Conservation (phyloP, 106 monocot species). For the Gastrodia elata region DNA sequence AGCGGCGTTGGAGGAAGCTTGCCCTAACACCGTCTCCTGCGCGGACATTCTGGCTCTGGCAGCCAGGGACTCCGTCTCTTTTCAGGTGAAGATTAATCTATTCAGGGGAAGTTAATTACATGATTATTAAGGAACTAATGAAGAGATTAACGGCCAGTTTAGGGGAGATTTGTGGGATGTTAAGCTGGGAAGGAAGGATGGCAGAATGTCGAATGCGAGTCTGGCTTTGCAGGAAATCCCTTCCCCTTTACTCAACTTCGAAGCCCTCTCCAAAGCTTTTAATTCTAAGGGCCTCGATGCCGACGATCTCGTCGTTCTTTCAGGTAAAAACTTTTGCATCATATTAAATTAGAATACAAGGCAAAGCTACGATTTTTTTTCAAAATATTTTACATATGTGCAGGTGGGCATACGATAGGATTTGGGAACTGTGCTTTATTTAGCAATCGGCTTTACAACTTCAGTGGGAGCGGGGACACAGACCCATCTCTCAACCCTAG, state of each 20-base stretch:
- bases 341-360: too few relatives aligned
- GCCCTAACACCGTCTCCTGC: constrained; percentile 39
- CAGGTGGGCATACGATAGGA: constrained; percentile 61
- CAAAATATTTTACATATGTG: constrained; percentile 21
- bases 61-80: constrained; percentile 36
- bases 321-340: constrained; percentile 21
- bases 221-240: constrained; percentile 28
- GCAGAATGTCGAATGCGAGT: constrained; percentile 7
- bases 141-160: too few relatives aligned
- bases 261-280: constrained; percentile 13
- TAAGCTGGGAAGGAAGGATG: constrained; percentile 36
- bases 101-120: too few relatives aligned
- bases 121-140: too few relatives aligned
- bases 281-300: constrained; percentile 18
- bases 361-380: constrained; percentile 20
- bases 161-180: constrained; percentile 29
- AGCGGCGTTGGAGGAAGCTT: constrained; percentile 26
- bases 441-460: constrained; percentile 61
- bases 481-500: constrained; percentile 43
- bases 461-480: constrained; percentile 52
- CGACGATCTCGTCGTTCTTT: constrained; percentile 33
- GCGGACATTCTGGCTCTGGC: constrained; percentile 54
- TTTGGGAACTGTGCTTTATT: constrained; percentile 46
- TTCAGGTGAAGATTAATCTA: too few relatives aligned
- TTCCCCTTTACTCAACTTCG: constrained; percentile 15